Evolutionary conservation across 257 asterid genomes (phyloP), one percentile per base, ranked within the genome.

Genomic region (Nicotiana knightiana): DNA sequence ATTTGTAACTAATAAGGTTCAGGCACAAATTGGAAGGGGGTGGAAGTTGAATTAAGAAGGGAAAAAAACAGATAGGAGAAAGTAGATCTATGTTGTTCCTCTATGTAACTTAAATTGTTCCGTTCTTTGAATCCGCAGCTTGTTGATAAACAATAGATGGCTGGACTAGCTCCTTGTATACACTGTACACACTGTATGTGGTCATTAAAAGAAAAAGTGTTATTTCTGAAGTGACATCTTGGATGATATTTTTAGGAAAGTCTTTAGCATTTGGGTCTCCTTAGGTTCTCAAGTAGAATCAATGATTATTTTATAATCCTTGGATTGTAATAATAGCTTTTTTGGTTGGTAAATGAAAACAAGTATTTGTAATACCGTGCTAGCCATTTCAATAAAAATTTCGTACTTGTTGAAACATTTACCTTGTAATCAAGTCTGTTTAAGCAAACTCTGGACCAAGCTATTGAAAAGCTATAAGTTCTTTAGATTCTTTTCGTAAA

Each of bases 281-380:
- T 5, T 39, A n/a, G 57, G 35, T 39, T 70, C 26, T 70, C 10
- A 21, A 39, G 77, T 35, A 18, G 35, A 53, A 70, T 5, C 9
- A n/a, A 70, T 39, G 55, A 13, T 9, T 39, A 39, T 32, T 32
- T 32, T 32, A 39, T 70, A 70, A 70, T 67, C 21, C 76, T 43
- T 43, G 77, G 61, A 24, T 24, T 48, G 39, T 46, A 24, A 3
- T 73, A 9, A 15, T 73, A 73, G 62, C 8, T 48, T 48, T 21
- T 73, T 73, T 73, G 79, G 79, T 48, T 73, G 79, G 79, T 73
- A 73, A 73, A 46, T 21, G 48, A 71, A 71, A 71, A n/a, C 8
- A 71, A 21, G 58, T 43, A 51, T 5, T 26, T 73, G 79, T 26
- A 16, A 48, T 26, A 26, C 80, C 9, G 5, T 75, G 43, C 63